Base-by-base conservation (phyloP, 495 filamentous ascomycete genomes). In the Neurospora sp. region DNA sequence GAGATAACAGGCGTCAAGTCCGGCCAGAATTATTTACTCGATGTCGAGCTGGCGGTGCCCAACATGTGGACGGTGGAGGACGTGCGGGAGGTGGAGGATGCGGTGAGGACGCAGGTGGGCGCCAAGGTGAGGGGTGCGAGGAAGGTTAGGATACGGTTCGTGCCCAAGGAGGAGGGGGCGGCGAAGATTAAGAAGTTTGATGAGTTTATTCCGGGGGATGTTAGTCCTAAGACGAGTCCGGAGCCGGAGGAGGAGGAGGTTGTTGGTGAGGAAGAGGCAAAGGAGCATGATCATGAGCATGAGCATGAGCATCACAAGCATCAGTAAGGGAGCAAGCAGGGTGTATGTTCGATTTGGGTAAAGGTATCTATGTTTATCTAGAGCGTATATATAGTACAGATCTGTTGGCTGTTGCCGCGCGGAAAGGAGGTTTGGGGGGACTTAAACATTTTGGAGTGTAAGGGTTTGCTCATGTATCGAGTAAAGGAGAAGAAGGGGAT, bases 1-100 rank as follows among this genome's bases (percentile, higher is more conserved):
- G 91, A 92, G 39, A 88, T 98, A 4, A 90, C 92, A 59, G 96
- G 96, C 70, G 86, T 97, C 78, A 99, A 99, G 80, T 92, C 91
- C 3, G 96, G 96, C 38, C 96, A 97, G 82, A 99, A 97, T 81
- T 97, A 96, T 73, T 84, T 97, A 5, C 89, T 97, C 77, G 94
- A 98, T 75, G 74, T 98, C 38, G 93, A 96, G 77, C 80, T 98
- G 53, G 92, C 89, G 31, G 91, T 95, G 40, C 93, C 94, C 0
- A 86, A 83, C 3, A 80, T 81, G 20, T 94, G 91, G 91, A 89
- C 91, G 0, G 83, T 98, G 9, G 87, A 88, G 72, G 87, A 89
- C 40, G 89, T 90, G 1, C 81, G 86, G n/a, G 82, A 83, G 27
- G 81, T 96, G 5, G 96, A 99, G 79, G 88, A 91, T 18, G 80